Percentiles rank a stretch among this genome's conserved stretches.
Evolutionary conservation across 768 basidiomycete species (phyloP).

Genomic region (Russula sp.): DNA sequence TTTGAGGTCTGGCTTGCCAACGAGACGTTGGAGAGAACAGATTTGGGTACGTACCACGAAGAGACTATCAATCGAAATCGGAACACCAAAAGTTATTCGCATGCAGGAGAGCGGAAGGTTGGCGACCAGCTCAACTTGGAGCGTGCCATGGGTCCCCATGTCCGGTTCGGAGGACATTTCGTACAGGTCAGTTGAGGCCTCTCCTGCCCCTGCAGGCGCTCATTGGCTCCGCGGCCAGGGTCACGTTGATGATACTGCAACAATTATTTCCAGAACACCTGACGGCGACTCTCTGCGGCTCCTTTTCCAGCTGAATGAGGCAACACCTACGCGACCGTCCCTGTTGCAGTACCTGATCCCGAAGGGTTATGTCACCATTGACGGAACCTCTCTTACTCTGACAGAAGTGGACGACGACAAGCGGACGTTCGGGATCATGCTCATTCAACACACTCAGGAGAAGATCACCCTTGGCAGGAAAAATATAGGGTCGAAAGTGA

Average conservation of each 20-base stretch:
- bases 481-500: constrained; percentile 70
- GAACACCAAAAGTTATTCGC: background rate
- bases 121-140: constrained; percentile 88
- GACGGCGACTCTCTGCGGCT: constrained; percentile 90
- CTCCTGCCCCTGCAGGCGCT: background rate
- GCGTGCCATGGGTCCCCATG: constrained; percentile 88
- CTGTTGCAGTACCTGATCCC: constrained; percentile 79
- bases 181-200: constrained; percentile 62
- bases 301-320: constrained; percentile 64
- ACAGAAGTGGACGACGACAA: constrained; percentile 63
- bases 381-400: constrained; percentile 89
- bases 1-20: constrained; percentile 96
- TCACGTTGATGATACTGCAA: constrained; percentile 89
- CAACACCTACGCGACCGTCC: constrained; percentile 50
- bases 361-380: constrained; percentile 92
- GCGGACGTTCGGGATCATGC: constrained; percentile 80
- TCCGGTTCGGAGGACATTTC: constrained; percentile 93
- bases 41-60: constrained; percentile 55
- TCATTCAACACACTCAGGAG: constrained; percentile 89
- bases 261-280: constrained; percentile 48
- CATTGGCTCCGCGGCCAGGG: constrained; percentile 43
- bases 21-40: constrained; percentile 86
- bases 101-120: constrained; percentile 62
- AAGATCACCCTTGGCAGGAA: constrained; percentile 80
- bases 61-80: background rate